Conservation (phyloP, 495 filamentous ascomycete genomes). For the Chaetomium tenue region DNA sequence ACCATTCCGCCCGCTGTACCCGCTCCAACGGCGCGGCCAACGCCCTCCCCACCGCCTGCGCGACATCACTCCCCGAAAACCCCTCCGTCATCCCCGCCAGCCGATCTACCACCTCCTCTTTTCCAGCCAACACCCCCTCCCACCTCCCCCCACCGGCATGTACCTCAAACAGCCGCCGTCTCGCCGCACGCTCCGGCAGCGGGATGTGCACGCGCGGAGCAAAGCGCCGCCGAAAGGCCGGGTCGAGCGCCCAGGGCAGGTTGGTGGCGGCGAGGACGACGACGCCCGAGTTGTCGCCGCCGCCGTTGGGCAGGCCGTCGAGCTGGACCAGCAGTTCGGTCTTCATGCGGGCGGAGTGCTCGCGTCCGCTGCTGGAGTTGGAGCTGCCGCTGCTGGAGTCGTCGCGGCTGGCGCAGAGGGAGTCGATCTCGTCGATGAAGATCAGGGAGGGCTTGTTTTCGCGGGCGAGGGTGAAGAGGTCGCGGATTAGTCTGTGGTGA, state of each 20-base stretch:
- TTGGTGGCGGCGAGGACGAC: conserved; percentile 94
- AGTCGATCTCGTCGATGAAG: conserved; percentile 96
- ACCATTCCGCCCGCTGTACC: conserved; percentile 91
- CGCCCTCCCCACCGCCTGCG: conserved; percentile 86
- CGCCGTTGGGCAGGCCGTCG: conserved; percentile 65
- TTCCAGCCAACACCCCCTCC: conserved; percentile 68
- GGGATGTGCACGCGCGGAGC: conserved; percentile 88
- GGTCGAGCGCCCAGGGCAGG: conserved; percentile 94
- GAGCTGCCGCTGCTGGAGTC: conserved; percentile 3
- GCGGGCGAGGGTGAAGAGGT: conserved; percentile 89
- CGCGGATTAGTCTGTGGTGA: conserved; percentile 74
- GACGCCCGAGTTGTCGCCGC: conserved; percentile 76
- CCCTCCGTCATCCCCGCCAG: conserved; percentile 77
- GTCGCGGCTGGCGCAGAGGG: conserved; percentile 85
- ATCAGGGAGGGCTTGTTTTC: conserved; percentile 95
- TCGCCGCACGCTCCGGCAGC: conserved; percentile 75
- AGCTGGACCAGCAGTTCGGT: conserved; percentile 97
- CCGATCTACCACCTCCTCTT: conserved; percentile 66
- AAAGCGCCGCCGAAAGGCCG: conserved; percentile 88
- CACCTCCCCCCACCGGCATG: conserved; percentile 56
- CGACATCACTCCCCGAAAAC: conserved; percentile 92
- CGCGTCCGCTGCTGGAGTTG: conserved; percentile 73
- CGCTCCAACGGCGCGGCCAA: conserved; percentile 89
- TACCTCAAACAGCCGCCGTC: conserved; percentile 90
- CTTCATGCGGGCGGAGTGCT: conserved; percentile 90